These are phyloP conservation scores for Schizosaccharomyces versatilis DNA, from an alignment of 1,139 yeast species.

Conservation along the genomic window DNA sequence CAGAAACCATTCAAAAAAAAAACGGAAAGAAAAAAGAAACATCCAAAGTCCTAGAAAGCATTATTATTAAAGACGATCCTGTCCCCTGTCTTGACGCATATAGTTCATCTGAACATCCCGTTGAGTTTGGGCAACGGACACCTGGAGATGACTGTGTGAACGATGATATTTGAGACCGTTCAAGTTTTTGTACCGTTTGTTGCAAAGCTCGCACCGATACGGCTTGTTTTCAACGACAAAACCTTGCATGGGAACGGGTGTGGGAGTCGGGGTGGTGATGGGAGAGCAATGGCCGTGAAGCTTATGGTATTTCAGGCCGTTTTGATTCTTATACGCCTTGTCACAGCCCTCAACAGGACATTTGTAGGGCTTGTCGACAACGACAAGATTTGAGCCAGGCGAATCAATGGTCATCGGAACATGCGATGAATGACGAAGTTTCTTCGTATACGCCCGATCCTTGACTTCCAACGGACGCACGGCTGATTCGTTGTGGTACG, in stretches of 20 bases:
- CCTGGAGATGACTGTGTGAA: slow-evolving; percentile 45
- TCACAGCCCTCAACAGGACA: slow-evolving; percentile 98
- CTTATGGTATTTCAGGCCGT: slow-evolving; percentile 87
- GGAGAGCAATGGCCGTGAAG: slow-evolving; percentile 46
- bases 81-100: neutral
- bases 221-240: slow-evolving; percentile 87
- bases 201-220: slow-evolving; percentile 93
- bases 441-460: slow-evolving; percentile 7
- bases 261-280: slow-evolving; percentile 5
- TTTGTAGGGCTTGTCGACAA: slow-evolving; percentile 65
- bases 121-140: slow-evolving; percentile 5
- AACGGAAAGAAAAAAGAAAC: neutral
- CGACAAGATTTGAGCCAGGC: slow-evolving; percentile 11
- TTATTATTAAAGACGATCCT: neutral
- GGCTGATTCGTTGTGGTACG: slow-evolving; percentile 3
- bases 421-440: slow-evolving; percentile 12
- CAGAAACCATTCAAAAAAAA: neutral
- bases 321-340: slow-evolving; percentile 89
- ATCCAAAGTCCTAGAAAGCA: neutral
- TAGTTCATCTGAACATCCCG: slow-evolving; percentile 2
- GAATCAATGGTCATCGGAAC: slow-evolving; percentile 17
- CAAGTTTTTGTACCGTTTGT: slow-evolving; percentile 83
- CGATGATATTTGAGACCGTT: slow-evolving; percentile 93
- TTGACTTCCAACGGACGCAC: slow-evolving; percentile 6
- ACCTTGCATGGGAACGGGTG: slow-evolving; percentile 5